phyloP scores from a whole-genome alignment of 2,329 filamentous ascomycete genomes.

The Triangularia setosa region DNA sequence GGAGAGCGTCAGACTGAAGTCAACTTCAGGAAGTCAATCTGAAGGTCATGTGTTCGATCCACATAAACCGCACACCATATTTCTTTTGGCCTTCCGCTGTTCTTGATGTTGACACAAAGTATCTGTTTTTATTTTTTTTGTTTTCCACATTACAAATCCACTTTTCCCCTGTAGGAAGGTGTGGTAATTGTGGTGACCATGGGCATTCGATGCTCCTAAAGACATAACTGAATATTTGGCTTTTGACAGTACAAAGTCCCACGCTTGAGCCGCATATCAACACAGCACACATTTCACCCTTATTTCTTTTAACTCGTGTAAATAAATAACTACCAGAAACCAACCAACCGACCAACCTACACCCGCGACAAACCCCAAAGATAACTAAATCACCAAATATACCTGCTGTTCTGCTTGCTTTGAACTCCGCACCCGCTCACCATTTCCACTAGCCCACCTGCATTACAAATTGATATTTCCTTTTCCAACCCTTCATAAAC shows the following conservation, averaged over 20 bases:
- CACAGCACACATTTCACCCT: background rate
- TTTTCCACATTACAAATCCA: too few species aligned
- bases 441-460: background rate
- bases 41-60: slow-evolving; percentile 11
- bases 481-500: background rate
- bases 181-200: too few species aligned
- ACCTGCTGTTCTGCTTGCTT: background rate
- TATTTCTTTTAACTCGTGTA: slow-evolving; percentile 1
- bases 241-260: too few species aligned
- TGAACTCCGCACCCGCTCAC: background rate
- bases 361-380: background rate
- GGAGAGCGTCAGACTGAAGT: slow-evolving; percentile 11
- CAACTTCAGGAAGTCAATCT: slow-evolving; percentile 7
- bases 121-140: background rate
- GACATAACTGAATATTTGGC: too few species aligned
- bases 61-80: slow-evolving; percentile 6
- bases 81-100: background rate
- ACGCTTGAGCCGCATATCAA: background rate
- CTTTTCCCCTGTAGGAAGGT: too few species aligned
- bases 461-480: slow-evolving; percentile 4
- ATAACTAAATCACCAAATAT: slow-evolving; percentile 2
- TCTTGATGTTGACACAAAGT: too few species aligned
- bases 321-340: background rate
- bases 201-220: too few species aligned
- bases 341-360: background rate